Percentiles rank a stretch among this genome's conserved stretches.
Evolutionary conservation across 75 land plant genomes (phyloP).

Genomic region (Pinus albicaulis): DNA sequence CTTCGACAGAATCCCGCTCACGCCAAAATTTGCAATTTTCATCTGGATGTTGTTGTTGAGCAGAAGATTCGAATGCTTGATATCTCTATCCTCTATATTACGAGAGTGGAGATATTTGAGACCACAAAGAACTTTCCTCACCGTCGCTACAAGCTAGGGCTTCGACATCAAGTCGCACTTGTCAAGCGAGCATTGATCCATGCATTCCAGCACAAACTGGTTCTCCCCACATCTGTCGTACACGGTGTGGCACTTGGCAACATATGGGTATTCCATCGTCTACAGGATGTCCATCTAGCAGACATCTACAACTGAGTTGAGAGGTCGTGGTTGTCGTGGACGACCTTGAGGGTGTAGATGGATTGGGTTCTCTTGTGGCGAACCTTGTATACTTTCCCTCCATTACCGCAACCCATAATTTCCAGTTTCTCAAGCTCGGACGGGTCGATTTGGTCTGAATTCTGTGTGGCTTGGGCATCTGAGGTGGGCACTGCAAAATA

Average conservation of each 20-base stretch:
- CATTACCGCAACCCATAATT: slow-evolving; percentile 61
- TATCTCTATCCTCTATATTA: slow-evolving; percentile 87
- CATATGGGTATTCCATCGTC: slow-evolving; percentile 30
- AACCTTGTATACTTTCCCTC: slow-evolving; percentile 79
- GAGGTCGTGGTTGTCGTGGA: slow-evolving; percentile 34
- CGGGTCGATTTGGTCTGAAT: slow-evolving; percentile 19
- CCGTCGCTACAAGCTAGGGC: slow-evolving; percentile 21
- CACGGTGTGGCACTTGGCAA: slow-evolving; percentile 54
- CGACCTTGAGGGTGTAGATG: slow-evolving; percentile 56
- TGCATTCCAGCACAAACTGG: slow-evolving; percentile 43
- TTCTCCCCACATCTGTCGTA: slow-evolving; percentile 33
- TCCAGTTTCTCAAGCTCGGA: slow-evolving; percentile 33
- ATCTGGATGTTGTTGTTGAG: slow-evolving; percentile 46
- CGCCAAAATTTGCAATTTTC: slow-evolving; percentile 84
- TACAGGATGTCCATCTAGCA: slow-evolving; percentile 56
- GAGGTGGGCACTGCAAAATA: too few species aligned
- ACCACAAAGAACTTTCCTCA: slow-evolving; percentile 42
- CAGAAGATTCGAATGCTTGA: slow-evolving; percentile 85
- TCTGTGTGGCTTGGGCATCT: not conserved
- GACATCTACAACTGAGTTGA: slow-evolving; percentile 33
- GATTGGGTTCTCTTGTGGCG: slow-evolving; percentile 32
- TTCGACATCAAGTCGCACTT: slow-evolving; percentile 8
- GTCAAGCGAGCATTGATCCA: slow-evolving; percentile 44
- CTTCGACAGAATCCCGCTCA: slow-evolving; percentile 49
- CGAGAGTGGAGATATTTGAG: slow-evolving; percentile 52